Evolutionary conservation across 2,329 filamentous ascomycete species (phyloP).

Genomic region (Cladorrhinum sp.): DNA sequence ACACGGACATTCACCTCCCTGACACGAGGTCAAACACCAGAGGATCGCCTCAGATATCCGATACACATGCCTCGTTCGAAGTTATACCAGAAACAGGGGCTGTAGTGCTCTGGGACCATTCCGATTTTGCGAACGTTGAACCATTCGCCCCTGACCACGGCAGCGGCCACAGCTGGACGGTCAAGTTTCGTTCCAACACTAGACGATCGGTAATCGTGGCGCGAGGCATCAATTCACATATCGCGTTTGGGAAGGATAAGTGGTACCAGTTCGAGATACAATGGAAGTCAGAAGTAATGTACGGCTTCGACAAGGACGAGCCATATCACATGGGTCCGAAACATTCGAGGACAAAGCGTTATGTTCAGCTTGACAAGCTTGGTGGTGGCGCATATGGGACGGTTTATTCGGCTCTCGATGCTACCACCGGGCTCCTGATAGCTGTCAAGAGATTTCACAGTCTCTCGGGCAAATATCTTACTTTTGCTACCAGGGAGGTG

Average conservation of each 20-base stretch:
- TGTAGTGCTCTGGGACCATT: constrained; percentile 28
- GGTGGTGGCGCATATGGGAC: constrained; percentile 29
- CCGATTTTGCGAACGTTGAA: constrained; percentile 23
- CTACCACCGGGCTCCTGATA: constrained; percentile 26
- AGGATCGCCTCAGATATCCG: constrained; percentile 23
- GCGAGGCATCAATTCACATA: constrained; percentile 26
- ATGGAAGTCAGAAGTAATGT: constrained; percentile 27
- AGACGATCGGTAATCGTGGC: constrained; percentile 28
- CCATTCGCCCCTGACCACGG: constrained; percentile 18
- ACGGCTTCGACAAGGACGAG: constrained; percentile 20
- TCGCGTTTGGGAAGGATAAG: constrained; percentile 26
- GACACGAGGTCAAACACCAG: constrained; percentile 15
- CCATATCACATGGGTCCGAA: constrained; percentile 24
- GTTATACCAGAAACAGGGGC: constrained; percentile 26
- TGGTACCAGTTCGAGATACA: constrained; percentile 29
- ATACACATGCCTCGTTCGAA: constrained; percentile 28
- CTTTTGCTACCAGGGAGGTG: constrained; percentile 30
- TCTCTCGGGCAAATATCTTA: constrained; percentile 25
- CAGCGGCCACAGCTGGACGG: constrained; percentile 15
- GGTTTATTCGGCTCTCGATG: constrained; percentile 26
- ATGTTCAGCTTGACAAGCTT: constrained; percentile 25
- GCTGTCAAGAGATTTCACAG: constrained; percentile 32
- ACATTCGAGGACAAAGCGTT: constrained; percentile 20
- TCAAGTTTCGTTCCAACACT: constrained; percentile 21
- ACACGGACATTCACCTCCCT: constrained; percentile 26